Evolutionary conservation across 148 eudicot species (phyloP).

Genomic region (Rhododendron henanense): DNA sequence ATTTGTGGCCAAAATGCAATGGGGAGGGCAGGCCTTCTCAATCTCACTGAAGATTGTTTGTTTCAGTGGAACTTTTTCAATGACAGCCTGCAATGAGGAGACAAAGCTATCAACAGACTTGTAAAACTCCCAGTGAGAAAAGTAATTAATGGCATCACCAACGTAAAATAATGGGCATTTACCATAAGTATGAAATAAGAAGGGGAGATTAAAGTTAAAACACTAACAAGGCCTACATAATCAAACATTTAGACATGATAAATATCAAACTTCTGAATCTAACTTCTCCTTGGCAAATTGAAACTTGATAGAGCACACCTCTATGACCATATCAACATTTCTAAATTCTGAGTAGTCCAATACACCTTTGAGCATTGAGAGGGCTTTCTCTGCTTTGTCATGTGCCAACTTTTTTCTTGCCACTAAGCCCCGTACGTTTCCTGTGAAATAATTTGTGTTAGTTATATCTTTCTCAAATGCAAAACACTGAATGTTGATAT

Average conservation of each 20-base stretch:
- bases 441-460: slow-evolving; percentile 40
- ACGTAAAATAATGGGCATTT: neutral
- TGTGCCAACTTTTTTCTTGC: slow-evolving; percentile 61
- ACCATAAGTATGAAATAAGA: neutral
- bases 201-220: neutral
- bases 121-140: neutral
- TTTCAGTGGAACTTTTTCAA: slow-evolving; percentile 74
- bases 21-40: slow-evolving; percentile 86
- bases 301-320: slow-evolving; percentile 44
- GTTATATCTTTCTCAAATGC: neutral
- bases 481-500: neutral
- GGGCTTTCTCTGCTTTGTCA: slow-evolving; percentile 77
- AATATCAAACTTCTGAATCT: neutral
- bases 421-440: slow-evolving; percentile 65
- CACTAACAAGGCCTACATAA: neutral
- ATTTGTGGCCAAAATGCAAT: slow-evolving; percentile 92
- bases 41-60: slow-evolving; percentile 81
- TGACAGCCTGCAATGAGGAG: slow-evolving; percentile 66
- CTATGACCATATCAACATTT: slow-evolving; percentile 92
- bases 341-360: slow-evolving; percentile 80
- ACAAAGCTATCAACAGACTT: slow-evolving; percentile 14
- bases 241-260: neutral
- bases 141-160: neutral
- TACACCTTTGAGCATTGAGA: slow-evolving; percentile 73
- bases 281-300: neutral